Percentiles rank a stretch among this genome's conserved stretches.
Conservation (phyloP, 1,284 basidiomycete genomes). For the Tylopilus sp. region DNA sequence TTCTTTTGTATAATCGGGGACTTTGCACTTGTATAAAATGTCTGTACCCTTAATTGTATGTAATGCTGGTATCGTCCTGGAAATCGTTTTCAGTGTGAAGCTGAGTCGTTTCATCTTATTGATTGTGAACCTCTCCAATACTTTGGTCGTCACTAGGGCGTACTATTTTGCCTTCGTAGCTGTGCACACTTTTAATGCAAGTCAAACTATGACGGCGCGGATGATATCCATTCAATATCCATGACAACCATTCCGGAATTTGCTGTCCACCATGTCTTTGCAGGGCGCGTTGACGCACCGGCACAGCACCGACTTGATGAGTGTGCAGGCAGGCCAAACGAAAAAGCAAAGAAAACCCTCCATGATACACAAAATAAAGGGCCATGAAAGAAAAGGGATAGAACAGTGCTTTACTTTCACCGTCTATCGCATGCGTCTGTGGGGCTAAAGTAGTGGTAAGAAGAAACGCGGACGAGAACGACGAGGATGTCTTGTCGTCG, state of each 20-base stretch:
- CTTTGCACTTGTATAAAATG: constrained; percentile 27
- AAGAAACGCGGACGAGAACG: background rate
- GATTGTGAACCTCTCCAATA: no score
- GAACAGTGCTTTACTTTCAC: background rate
- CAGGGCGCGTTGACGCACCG: background rate
- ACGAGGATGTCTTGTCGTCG: background rate
- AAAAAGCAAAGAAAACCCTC: background rate
- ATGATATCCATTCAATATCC: no score
- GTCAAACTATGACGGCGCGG: no score
- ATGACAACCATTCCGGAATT: background rate
- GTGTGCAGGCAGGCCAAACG: background rate
- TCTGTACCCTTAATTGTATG: constrained; percentile 23
- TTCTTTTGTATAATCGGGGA: constrained; percentile 32
- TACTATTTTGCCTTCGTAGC: no score
- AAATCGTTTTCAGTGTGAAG: background rate
- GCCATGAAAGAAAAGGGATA: background rate
- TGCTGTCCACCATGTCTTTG: background rate
- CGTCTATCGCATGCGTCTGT: background rate
- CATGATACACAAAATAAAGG: constrained; percentile 4
- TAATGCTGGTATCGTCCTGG: constrained; percentile 19
- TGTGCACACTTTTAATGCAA: no score
- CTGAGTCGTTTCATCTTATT: background rate
- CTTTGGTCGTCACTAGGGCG: no score
- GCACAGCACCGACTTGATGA: background rate
- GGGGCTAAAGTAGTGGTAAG: background rate